phyloP scores from a whole-genome alignment of 179 eudicot genomes.

The Spinacia oleracea region DNA sequence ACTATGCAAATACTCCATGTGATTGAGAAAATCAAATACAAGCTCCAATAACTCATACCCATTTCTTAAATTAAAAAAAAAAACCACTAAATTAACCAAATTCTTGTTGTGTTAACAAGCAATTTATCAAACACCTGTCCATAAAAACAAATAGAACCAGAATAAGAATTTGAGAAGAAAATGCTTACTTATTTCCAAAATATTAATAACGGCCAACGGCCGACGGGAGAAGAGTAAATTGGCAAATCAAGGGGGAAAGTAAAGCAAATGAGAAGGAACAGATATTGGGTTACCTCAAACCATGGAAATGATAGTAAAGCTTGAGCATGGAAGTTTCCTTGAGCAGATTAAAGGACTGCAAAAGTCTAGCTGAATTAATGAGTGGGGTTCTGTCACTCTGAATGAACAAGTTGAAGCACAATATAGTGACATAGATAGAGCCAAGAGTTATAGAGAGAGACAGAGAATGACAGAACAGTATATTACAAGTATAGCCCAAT shows the following conservation, averaged over 20 bases:
- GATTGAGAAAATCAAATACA: conserved; percentile 36
- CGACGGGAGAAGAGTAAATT: background rate
- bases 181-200: background rate
- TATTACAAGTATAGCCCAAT: background rate
- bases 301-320: background rate
- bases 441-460: background rate
- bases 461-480: conserved; percentile 3
- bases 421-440: conserved; percentile 17
- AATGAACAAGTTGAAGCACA: conserved; percentile 14
- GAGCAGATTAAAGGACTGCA: background rate
- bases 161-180: background rate
- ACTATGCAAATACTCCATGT: conserved; percentile 45
- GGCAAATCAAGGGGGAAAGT: background rate
- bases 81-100: background rate
- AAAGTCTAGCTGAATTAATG: conserved; percentile 13
- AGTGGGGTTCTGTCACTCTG: conserved; percentile 24
- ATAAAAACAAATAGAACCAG: background rate
- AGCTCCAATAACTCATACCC: conserved; percentile 31
- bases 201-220: background rate
- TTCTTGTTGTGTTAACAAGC: background rate
- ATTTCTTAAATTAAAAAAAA: conserved; percentile 7
- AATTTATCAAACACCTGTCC: conserved; percentile 3
- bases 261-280: conserved; percentile 20
- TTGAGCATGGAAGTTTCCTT: conserved; percentile 20
- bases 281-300: conserved; percentile 15